These are phyloP conservation scores for Anastatica hierochuntica DNA, from an alignment of 345 rosid species.

Conservation along the genomic window DNA sequence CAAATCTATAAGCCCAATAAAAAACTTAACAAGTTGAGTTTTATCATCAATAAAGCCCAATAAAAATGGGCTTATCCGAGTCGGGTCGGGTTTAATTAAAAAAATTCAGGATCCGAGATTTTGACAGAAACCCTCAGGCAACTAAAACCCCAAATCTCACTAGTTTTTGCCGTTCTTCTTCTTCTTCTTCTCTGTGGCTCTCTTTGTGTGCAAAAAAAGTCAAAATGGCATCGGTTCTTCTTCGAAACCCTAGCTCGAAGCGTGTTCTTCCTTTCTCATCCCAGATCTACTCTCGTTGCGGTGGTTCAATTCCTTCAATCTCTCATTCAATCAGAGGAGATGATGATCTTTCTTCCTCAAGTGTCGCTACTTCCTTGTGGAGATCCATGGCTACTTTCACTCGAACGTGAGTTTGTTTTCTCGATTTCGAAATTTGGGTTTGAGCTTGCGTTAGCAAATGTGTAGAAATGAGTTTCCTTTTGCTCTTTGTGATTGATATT, in stretches of 20 bases:
- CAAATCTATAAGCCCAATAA: too few relatives aligned
- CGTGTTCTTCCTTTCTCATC: constrained; percentile 31
- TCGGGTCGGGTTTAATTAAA: constrained; percentile 1
- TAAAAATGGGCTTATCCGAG: constrained; percentile 9
- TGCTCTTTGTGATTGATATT: neutral
- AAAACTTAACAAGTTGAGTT: too few relatives aligned
- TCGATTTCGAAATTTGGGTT: neutral
- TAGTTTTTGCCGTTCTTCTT: too few relatives aligned
- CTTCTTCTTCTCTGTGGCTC: too few relatives aligned
- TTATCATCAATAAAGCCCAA: neutral
- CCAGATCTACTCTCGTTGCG: constrained; percentile 28
- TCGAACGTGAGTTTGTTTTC: constrained; percentile 39
- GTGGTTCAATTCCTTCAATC: constrained; percentile 23
- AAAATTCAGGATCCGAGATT: neutral
- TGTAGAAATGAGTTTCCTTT: neutral
- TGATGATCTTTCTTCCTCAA: constrained; percentile 23
- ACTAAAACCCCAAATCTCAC: constrained; percentile 24
- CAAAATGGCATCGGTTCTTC: constrained; percentile 33
- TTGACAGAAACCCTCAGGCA: constrained; percentile 21
- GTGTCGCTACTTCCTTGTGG: constrained; percentile 27
- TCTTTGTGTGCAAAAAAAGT: neutral
- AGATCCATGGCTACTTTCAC: constrained; percentile 95
- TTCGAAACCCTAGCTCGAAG: constrained; percentile 36
- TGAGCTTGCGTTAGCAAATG: neutral
- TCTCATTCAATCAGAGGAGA: constrained; percentile 24